phyloP scores from a whole-genome alignment of 1,284 basidiomycete species.

The Fomitopsis schrenkii region DNA sequence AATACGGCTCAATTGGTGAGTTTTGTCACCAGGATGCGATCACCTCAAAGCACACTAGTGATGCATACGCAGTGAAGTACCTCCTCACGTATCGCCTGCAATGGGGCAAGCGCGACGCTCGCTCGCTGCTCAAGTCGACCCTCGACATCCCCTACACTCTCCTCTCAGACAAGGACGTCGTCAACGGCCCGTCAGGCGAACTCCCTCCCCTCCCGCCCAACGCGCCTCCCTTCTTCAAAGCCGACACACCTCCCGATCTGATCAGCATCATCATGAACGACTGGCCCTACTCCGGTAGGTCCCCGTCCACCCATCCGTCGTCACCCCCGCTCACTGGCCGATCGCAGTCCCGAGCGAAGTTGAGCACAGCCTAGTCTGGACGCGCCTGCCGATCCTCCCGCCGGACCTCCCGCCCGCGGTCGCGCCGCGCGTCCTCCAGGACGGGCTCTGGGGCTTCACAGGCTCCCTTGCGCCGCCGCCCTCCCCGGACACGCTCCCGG shows the following conservation, averaged over 20 bases:
- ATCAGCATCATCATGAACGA: slow-evolving; percentile 77
- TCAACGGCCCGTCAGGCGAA: slow-evolving; percentile 1
- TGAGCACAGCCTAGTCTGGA: slow-evolving; percentile 77
- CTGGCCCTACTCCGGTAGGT: slow-evolving; percentile 77
- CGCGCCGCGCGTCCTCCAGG: slow-evolving; percentile 52
- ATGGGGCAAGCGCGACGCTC: slow-evolving; percentile 66
- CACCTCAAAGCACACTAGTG: background rate
- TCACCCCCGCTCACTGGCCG: slow-evolving; percentile 1
- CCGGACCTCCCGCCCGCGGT: slow-evolving; percentile 37
- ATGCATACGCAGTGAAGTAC: slow-evolving; percentile 50
- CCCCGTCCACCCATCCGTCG: background rate
- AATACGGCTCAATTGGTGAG: slow-evolving; percentile 67
- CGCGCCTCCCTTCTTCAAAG: slow-evolving; percentile 56
- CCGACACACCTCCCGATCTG: slow-evolving; percentile 50
- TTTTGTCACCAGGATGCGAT: slow-evolving; percentile 4
- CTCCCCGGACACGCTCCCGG: slow-evolving; percentile 54
- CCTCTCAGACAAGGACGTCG: background rate
- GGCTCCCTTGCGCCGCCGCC: slow-evolving; percentile 55
- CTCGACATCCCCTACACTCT: slow-evolving; percentile 12
- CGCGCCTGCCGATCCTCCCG: slow-evolving; percentile 65
- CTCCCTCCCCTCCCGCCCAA: slow-evolving; percentile 25
- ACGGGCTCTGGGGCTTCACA: slow-evolving; percentile 78
- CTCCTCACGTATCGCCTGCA: slow-evolving; percentile 60
- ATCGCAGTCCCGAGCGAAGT: slow-evolving; percentile 61
- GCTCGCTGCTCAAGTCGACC: slow-evolving; percentile 42